A percentile compares a stretch with the other conserved stretches of the same genome.
These are phyloP conservation scores for Ensete ventricosum DNA, from an alignment of 176 grass and related monocot species.

Conservation along the genomic window DNA sequence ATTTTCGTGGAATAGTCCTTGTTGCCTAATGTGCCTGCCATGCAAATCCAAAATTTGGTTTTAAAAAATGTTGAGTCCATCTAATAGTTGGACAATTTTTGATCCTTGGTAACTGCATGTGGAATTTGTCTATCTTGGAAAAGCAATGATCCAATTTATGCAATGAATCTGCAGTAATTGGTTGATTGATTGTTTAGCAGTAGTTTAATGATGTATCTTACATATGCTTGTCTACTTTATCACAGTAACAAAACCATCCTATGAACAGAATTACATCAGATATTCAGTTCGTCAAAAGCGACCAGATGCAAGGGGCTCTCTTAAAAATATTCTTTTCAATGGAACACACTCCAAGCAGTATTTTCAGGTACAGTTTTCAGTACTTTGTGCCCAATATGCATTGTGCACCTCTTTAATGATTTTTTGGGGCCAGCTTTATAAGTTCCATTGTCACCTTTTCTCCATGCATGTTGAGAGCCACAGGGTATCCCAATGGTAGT, in stretches of 20 bases:
- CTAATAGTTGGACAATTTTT: too few relatives aligned
- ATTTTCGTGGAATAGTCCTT: too few relatives aligned
- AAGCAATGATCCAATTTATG: too few relatives aligned
- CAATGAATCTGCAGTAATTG: too few relatives aligned
- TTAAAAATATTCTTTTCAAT: slow-evolving; percentile 59
- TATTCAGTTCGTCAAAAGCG: slow-evolving; percentile 57
- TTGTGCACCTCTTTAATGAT: too few relatives aligned
- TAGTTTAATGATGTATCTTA: background rate
- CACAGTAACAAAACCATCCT: background rate
- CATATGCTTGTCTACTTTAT: background rate
- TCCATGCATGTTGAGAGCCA: background rate
- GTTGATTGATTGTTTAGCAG: too few relatives aligned
- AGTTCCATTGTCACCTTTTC: slow-evolving; percentile 13
- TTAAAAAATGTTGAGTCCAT: too few relatives aligned
- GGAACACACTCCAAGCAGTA: slow-evolving; percentile 23
- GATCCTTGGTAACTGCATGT: too few relatives aligned
- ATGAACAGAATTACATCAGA: slow-evolving; percentile 40
- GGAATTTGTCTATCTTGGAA: too few relatives aligned
- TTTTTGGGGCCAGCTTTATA: background rate
- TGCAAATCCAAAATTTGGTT: too few relatives aligned
- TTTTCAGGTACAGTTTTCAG: slow-evolving; percentile 33
- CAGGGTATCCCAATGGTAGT: too few relatives aligned
- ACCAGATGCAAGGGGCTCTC: slow-evolving; percentile 47
- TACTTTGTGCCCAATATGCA: background rate
- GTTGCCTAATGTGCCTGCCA: too few relatives aligned